These are phyloP conservation scores for Phytophthora megakarya DNA, from an alignment of 352 stramenopile species.

Conservation along the genomic window DNA sequence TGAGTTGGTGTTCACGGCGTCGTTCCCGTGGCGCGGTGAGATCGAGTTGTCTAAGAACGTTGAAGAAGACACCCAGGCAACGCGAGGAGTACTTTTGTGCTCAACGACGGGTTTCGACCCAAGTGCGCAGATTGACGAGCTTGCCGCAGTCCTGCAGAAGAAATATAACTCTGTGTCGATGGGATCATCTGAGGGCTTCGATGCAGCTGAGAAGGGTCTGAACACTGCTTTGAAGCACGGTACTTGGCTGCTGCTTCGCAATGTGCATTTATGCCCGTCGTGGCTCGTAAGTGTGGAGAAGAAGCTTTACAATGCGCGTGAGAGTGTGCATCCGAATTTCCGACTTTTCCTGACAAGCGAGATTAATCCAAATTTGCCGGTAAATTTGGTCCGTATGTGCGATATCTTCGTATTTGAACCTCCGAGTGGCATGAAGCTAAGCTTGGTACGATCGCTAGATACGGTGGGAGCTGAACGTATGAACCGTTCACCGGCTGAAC, in stretches of 20 bases:
- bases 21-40: constrained; percentile 95
- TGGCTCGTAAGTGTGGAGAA: constrained; percentile 99
- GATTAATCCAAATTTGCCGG: constrained; percentile 95
- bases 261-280: constrained; percentile 98
- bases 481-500: constrained; percentile 86
- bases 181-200: constrained; percentile 97
- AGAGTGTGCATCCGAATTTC: constrained; percentile 76
- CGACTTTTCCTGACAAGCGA: constrained; percentile 98
- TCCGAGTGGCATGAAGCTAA: constrained; percentile 97
- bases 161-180: constrained; percentile 98
- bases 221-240: constrained; percentile 95
- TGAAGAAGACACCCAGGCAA: constrained; percentile 90
- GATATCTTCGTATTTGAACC: constrained; percentile 99
- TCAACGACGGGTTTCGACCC: constrained; percentile 98
- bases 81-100: constrained; percentile 95
- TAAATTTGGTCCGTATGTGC: constrained; percentile 95
- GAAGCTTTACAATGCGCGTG: constrained; percentile 91
- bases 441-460: constrained; percentile 95
- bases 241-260: constrained; percentile 98
- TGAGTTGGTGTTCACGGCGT: constrained; percentile 82
- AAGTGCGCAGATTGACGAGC: constrained; percentile 95
- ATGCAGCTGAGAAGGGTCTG: constrained; percentile 94
- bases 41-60: constrained; percentile 95
- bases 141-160: constrained; percentile 91
- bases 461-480: constrained; percentile 93